Conservation (phyloP, 2,329 filamentous ascomycete species). For the Hawksworthiomyces lignivorus region DNA sequence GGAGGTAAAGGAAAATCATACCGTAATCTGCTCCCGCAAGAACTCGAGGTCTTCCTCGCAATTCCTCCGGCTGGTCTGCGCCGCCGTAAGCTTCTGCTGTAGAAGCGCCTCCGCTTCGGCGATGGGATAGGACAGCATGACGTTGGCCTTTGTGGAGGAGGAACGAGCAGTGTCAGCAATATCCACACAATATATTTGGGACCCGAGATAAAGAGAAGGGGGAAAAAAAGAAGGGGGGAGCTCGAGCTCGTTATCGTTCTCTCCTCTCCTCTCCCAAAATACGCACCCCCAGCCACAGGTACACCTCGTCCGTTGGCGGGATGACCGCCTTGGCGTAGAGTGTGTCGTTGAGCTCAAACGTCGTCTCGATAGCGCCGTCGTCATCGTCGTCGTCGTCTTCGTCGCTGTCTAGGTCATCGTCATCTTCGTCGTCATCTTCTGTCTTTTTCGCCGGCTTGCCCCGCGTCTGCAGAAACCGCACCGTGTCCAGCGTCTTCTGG, state of each 20-base stretch:
- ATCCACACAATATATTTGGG: too few species aligned
- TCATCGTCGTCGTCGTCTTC: conserved; percentile 28
- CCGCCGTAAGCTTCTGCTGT: conserved; percentile 66
- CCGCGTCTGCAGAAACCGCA: conserved; percentile 63
- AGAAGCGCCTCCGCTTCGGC: conserved; percentile 77
- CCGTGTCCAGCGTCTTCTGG: conserved; percentile 87
- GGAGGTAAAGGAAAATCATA: conserved; percentile 33
- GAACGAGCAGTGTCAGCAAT: not conserved
- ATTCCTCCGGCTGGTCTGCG: conserved; percentile 71
- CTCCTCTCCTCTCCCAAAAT: not conserved
- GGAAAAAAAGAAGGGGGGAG: too few species aligned
- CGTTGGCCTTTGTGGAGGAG: conserved; percentile 67
- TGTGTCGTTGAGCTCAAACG: conserved; percentile 94
- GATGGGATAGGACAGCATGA: conserved; percentile 93
- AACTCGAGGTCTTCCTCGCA: conserved; percentile 97
- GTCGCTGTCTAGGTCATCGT: not conserved
- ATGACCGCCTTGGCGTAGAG: conserved; percentile 83
- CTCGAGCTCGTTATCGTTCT: too few species aligned
- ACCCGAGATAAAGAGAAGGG: too few species aligned
- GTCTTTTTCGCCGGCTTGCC: not conserved
- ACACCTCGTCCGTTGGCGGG: conserved; percentile 80
- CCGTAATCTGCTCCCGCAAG: conserved; percentile 90
- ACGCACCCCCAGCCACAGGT: conserved; percentile 87
- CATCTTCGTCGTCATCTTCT: not conserved
- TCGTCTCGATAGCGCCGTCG: conserved; percentile 73